Evolutionary conservation across 805 yeast species (phyloP).

Genomic region (Zygosaccharomyces bailii): DNA sequence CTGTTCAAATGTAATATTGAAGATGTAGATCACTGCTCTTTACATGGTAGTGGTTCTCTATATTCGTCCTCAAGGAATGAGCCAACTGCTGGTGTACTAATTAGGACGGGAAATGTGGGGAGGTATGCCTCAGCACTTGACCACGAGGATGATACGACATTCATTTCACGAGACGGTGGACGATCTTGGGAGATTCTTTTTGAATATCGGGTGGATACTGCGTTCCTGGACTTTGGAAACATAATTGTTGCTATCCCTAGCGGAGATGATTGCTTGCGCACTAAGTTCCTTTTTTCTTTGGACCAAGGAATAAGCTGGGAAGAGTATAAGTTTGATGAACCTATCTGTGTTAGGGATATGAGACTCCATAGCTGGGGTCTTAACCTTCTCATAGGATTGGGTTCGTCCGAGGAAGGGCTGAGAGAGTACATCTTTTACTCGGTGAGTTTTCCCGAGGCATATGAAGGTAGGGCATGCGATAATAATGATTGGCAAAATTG

Average conservation of each 20-base stretch:
- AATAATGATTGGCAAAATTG: constrained; percentile 60
- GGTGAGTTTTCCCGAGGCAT: constrained; percentile 57
- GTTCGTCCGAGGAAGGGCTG: constrained; percentile 40
- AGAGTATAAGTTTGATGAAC: constrained; percentile 43
- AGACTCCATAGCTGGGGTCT: constrained; percentile 53
- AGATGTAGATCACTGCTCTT: constrained; percentile 46
- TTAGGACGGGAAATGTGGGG: constrained; percentile 17
- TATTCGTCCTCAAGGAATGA: constrained; percentile 39
- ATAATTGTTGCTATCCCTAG: constrained; percentile 53
- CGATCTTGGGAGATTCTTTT: constrained; percentile 56
- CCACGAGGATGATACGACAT: constrained; percentile 41
- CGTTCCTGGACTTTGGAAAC: constrained; percentile 77
- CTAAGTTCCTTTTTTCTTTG: constrained; percentile 48
- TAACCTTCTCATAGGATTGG: constrained; percentile 58
- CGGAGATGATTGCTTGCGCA: constrained; percentile 34
- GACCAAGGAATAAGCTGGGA: constrained; percentile 73
- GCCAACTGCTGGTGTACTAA: constrained; percentile 52
- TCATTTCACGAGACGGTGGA: constrained; percentile 72
- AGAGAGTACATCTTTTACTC: constrained; percentile 25
- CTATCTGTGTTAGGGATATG: constrained; percentile 41
- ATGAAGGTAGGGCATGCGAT: constrained; percentile 41
- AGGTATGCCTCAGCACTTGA: constrained; percentile 9
- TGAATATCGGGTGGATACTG: constrained; percentile 49
- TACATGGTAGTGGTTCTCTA: constrained; percentile 31
- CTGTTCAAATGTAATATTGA: constrained; percentile 23